Conservation (phyloP, 371 early-diverging fungal genomes). For the Mortierella sp. region DNA sequence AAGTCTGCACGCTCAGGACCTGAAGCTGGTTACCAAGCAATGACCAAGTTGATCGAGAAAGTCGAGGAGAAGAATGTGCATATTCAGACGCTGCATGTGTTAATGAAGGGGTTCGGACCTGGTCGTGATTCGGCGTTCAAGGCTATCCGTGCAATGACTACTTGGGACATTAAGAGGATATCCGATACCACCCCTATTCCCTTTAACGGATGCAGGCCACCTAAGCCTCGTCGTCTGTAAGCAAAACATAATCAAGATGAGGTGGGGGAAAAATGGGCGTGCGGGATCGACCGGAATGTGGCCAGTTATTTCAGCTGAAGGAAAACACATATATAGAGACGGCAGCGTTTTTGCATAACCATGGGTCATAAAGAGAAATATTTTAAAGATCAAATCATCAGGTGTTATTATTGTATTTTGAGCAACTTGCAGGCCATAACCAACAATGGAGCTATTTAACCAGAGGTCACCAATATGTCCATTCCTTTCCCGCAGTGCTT, state of each 20-base stretch:
- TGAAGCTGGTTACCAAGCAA: constrained; percentile 96
- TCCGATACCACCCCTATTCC: constrained; percentile 93
- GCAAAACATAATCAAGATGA: background rate
- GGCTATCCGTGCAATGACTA: constrained; percentile 77
- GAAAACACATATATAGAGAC: background rate
- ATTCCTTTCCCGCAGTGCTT: no score
- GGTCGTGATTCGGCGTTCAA: constrained; percentile 94
- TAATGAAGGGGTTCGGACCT: constrained; percentile 92
- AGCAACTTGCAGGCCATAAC: no score
- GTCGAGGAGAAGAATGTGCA: constrained; percentile 74
- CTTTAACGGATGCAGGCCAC: constrained; percentile 95
- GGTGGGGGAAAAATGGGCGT: background rate
- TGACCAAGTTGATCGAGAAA: constrained; percentile 76
- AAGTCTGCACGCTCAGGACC: constrained; percentile 91
- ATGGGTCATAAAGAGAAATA: no score
- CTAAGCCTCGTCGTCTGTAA: constrained; percentile 90
- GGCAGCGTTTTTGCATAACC: background rate
- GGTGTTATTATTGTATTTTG: no score
- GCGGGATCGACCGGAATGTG: no score
- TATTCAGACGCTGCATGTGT: constrained; percentile 78
- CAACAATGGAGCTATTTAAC: no score
- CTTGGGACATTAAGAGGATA: constrained; percentile 83
- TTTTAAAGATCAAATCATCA: no score
- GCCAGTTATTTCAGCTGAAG: no score
- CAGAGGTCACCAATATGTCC: no score